Base-by-base conservation (phyloP, 139 green algal species). In the Micractinium conductrix region DNA sequence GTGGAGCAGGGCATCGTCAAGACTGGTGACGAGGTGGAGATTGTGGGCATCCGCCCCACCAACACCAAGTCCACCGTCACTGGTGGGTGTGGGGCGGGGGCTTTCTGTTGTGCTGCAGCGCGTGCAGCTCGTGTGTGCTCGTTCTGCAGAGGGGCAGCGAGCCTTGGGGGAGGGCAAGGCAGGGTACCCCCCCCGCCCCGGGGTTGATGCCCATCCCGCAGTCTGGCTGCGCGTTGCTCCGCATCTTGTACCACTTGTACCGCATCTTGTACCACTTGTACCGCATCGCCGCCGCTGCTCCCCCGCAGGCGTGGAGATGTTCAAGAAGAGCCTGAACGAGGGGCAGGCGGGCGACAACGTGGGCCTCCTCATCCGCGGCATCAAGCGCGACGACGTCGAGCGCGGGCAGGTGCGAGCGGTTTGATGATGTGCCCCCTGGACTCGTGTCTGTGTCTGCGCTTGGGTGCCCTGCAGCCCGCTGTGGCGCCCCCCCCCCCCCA, bases 331-430 rank as follows among this genome's bases (percentile, higher is more conserved):
- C 37, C 87, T 99, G 38, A 93, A 93, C 86, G 89, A 95, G 89
- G 96, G 96, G 21, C 92, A 98, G 91, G 97, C 97, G 43, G 97
- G 97, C 7, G 97, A 99, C 85, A 99, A 99, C 84, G 95, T 98
- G 50, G 97, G 97, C 1, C 93, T 99, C 87, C 92, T 99, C 76
- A 91, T 99, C 85, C 92, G 97, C 40, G 95, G 97, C 45, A 84
- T 99, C 69, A 99, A 99, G 94, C 89, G 97, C 10, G 95, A 98
- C 72, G 97, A 99, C 72, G 92, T 99, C 22, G 74, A 93, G 82
- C 89, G 97, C n/a, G 96, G 96, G 4, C 96, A 99, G 89, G 92
- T 97, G 79, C 3, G 81, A 10, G 30, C 42, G 62, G 43, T 55
- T 35, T 40, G 69, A 75, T 7, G 40, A 30, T 1, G 60, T 68